These are phyloP conservation scores for Wickerhamiella infanticola DNA, from an alignment of 1,139 yeast genomes.

Conservation along the genomic window DNA sequence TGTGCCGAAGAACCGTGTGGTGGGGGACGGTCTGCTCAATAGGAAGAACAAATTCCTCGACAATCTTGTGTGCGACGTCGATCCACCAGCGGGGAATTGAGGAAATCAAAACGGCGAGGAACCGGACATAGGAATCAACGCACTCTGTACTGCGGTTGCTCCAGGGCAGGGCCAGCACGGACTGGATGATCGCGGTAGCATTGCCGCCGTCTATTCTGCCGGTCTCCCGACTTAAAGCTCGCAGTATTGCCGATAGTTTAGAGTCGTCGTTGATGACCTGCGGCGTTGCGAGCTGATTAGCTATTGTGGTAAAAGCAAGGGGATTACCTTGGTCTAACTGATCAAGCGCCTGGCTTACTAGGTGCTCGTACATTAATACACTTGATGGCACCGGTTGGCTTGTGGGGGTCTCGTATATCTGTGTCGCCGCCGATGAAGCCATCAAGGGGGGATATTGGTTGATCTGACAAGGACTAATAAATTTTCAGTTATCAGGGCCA, in stretches of 20 bases:
- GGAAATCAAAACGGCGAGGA: slow-evolving; percentile 63
- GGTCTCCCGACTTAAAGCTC: slow-evolving; percentile 35
- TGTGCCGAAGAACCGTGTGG: slow-evolving; percentile 49
- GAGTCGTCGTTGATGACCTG: slow-evolving; percentile 25
- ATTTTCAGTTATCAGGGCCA: neutral
- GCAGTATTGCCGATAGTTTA: slow-evolving; percentile 31
- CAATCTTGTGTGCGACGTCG: slow-evolving; percentile 55
- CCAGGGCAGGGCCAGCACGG: slow-evolving; percentile 48
- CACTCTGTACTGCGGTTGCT: slow-evolving; percentile 28
- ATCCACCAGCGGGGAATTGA: slow-evolving; percentile 82
- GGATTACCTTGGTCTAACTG: slow-evolving; percentile 21
- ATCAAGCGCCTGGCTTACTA: slow-evolving; percentile 11
- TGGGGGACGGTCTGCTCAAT: slow-evolving; percentile 33
- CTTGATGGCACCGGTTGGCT: slow-evolving; percentile 2
- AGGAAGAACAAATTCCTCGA: slow-evolving; percentile 37
- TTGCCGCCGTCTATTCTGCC: slow-evolving; percentile 33
- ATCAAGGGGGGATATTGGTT: neutral
- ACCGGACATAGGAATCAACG: slow-evolving; percentile 45
- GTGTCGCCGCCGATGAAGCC: neutral
- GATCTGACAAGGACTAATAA: neutral
- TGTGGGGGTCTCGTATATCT: slow-evolving; percentile 1
- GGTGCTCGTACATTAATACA: slow-evolving; percentile 5
- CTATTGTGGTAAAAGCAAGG: slow-evolving; percentile 31
- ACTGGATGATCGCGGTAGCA: slow-evolving; percentile 32
- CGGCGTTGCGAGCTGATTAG: slow-evolving; percentile 32